These are phyloP conservation scores for Coprinopsis sp. DNA, from an alignment of 768 basidiomycete genomes.

Conservation along the genomic window DNA sequence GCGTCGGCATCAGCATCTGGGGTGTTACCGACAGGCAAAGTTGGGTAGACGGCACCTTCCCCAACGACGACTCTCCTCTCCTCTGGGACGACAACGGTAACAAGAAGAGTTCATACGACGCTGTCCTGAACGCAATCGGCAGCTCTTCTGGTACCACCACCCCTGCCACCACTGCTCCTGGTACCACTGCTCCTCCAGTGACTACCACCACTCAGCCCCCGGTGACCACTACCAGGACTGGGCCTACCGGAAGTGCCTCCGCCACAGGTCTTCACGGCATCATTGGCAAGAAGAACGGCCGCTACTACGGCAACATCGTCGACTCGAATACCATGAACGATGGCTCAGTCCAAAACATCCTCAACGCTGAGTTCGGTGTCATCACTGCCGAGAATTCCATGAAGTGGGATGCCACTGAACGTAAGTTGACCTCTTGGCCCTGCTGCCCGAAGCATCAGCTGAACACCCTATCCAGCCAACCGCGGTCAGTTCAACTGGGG, in stretches of 20 bases:
- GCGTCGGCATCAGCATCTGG: conserved; percentile 45
- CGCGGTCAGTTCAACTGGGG: conserved; percentile 30
- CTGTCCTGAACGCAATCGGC: conserved; percentile 4
- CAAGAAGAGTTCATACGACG: conserved; percentile 23
- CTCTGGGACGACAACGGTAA: conserved; percentile 24
- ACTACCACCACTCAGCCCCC: conserved; percentile 2
- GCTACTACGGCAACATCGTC: conserved; percentile 26
- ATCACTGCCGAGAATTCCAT: conserved; percentile 31
- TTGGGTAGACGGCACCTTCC: conserved; percentile 19
- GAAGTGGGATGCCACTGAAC: conserved; percentile 42
- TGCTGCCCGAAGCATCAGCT: too few relatives aligned
- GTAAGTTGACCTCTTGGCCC: conserved; percentile 13
- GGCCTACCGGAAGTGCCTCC: background rate
- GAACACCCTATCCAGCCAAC: conserved; percentile 20
- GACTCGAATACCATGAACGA: conserved; percentile 27
- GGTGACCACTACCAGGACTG: background rate
- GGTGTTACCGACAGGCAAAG: conserved; percentile 40
- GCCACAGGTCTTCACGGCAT: conserved; percentile 22
- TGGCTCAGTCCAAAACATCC: conserved; percentile 25
- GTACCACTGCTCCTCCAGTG: background rate
- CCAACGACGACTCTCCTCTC: conserved; percentile 17
- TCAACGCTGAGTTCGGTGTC: conserved; percentile 36
- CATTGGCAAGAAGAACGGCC: conserved; percentile 28
- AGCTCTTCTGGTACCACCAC: background rate
- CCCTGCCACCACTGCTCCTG: background rate